Percentiles rank a stretch among this genome's conserved stretches.
phyloP scores from a whole-genome alignment of 257 asterid genomes.

The Solanum rostratum region DNA sequence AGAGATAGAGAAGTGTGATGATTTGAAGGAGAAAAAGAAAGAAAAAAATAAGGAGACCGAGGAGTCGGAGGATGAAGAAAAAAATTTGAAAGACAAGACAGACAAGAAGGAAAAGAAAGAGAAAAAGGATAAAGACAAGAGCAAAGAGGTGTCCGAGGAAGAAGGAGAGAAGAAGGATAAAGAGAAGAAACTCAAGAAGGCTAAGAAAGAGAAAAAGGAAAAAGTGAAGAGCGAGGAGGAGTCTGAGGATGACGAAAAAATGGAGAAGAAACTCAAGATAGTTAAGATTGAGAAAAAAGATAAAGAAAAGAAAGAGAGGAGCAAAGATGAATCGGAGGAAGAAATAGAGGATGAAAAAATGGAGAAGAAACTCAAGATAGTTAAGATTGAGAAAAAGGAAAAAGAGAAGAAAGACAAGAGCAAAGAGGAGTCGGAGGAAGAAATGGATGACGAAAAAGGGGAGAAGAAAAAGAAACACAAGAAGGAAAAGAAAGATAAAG shows the following conservation, averaged over 20 bases:
- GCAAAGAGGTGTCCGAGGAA: neutral
- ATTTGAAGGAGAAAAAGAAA: neutral
- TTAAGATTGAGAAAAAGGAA: neutral
- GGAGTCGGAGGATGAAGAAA: neutral
- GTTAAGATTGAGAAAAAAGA: neutral
- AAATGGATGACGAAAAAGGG: neutral
- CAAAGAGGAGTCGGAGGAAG: neutral
- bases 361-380: neutral
- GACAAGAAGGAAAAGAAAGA: neutral
- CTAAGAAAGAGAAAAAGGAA: neutral
- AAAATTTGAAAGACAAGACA: neutral
- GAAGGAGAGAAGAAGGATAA: neutral
- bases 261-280: neutral
- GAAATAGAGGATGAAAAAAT: neutral
- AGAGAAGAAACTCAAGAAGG: neutral
- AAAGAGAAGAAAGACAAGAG: neutral
- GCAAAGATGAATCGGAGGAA: neutral
- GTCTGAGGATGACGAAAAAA: neutral
- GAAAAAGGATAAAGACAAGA: neutral
- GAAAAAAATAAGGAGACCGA: neutral
- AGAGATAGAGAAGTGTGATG: neutral
- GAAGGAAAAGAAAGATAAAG: neutral
- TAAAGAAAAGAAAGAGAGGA: neutral
- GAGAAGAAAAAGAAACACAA: neutral
- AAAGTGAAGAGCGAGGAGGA: neutral